These are phyloP conservation scores for Fusarium sacchari DNA, from an alignment of 2,329 filamentous ascomycete genomes.

Conservation along the genomic window DNA sequence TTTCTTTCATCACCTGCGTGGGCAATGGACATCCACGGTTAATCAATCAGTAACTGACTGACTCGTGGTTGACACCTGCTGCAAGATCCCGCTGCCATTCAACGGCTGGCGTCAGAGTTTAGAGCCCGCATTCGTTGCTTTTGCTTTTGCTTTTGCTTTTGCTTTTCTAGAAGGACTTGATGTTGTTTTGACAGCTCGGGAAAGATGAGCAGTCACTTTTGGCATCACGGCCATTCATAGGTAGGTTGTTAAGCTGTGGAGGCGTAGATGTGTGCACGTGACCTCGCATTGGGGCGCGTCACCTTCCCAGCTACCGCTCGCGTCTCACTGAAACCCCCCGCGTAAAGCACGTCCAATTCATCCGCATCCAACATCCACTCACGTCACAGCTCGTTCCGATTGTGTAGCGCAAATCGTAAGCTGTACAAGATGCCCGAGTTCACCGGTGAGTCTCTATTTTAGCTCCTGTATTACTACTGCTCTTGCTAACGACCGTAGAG, in stretches of 20 bases:
- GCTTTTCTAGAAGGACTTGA: slow-evolving; percentile 21
- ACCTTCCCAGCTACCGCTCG: slow-evolving; percentile 20
- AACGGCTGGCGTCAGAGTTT: slow-evolving; percentile 3
- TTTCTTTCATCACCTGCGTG: not conserved
- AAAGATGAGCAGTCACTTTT: slow-evolving; percentile 32
- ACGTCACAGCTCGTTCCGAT: slow-evolving; percentile 1
- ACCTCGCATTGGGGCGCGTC: slow-evolving; percentile 45
- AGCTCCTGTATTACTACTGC: not conserved
- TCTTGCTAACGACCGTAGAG: slow-evolving; percentile 48
- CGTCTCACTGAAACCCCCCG: slow-evolving; percentile 26
- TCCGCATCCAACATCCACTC: no score
- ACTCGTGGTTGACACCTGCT: slow-evolving; percentile 2
- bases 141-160: no score
- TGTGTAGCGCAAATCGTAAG: not conserved
- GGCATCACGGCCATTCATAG: not conserved
- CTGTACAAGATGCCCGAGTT: slow-evolving; percentile 44
- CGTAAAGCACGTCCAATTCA: slow-evolving; percentile 30
- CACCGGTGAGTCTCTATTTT: slow-evolving; percentile 35
- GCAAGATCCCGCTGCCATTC: slow-evolving; percentile 27
- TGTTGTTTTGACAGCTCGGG: slow-evolving; percentile 1
- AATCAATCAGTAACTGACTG: not conserved
- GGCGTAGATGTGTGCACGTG: slow-evolving; percentile 36
- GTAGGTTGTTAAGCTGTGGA: not conserved
- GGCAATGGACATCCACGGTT: no score
- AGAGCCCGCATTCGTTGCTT: not conserved